Conservation (phyloP, 1,284 basidiomycete species). For the Cryptococcus sp. region DNA sequence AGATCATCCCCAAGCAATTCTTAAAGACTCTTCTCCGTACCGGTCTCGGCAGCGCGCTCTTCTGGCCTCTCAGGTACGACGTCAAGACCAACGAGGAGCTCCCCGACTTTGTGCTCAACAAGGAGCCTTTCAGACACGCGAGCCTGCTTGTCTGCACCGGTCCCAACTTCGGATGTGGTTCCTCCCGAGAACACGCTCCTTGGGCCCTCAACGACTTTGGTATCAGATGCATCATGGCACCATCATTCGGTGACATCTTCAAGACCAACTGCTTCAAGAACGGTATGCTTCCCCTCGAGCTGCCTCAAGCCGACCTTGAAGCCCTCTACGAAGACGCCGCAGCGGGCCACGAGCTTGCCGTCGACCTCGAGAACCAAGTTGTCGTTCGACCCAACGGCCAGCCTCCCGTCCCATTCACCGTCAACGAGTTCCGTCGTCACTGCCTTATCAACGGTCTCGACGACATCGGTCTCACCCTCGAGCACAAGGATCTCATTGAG, state of each 20-base stretch:
- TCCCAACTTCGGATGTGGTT: conserved; percentile 92
- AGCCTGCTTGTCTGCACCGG: conserved; percentile 87
- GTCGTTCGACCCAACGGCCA: conserved; percentile 76
- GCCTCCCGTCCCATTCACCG: conserved; percentile 70
- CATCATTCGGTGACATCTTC: conserved; percentile 95
- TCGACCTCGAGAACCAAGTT: conserved; percentile 86
- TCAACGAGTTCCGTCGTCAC: conserved; percentile 85
- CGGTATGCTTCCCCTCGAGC: conserved; percentile 83
- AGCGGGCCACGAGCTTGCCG: conserved; percentile 76
- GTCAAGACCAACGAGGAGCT: conserved; percentile 70
- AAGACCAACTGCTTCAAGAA: conserved; percentile 79
- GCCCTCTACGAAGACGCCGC: conserved; percentile 78
- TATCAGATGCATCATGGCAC: conserved; percentile 87
- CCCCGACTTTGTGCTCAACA: conserved; percentile 88
- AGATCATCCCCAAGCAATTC: conserved; percentile 97
- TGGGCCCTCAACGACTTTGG: conserved; percentile 98
- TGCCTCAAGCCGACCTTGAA: conserved; percentile 76
- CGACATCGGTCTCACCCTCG: conserved; percentile 88
- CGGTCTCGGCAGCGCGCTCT: conserved; percentile 84
- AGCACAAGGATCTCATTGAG: conserved; percentile 68
- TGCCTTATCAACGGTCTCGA: conserved; percentile 92
- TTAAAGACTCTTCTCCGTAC: conserved; percentile 93
- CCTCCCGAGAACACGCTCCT: conserved; percentile 90
- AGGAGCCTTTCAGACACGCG: conserved; percentile 74
- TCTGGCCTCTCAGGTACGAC: conserved; percentile 80